Evolutionary conservation across 768 basidiomycete genomes (phyloP).

Genomic region (Botryobasidium botryosum): DNA sequence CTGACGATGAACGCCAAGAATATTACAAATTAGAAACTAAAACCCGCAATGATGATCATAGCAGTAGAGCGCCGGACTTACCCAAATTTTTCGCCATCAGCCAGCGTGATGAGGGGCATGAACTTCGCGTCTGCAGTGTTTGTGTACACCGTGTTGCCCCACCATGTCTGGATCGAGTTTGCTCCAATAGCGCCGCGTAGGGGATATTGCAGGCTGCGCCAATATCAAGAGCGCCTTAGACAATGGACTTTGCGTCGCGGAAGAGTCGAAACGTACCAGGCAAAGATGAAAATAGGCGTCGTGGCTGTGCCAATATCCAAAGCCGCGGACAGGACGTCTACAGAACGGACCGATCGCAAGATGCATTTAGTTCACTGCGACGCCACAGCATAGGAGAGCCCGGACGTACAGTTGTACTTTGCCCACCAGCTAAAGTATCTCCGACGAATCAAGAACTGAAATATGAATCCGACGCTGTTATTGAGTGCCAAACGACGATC

Average conservation of each 20-base stretch:
- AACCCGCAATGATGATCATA: too few relatives aligned
- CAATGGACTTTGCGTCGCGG: constrained; percentile 13
- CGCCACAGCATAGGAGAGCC: too few relatives aligned
- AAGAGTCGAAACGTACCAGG: constrained; percentile 15
- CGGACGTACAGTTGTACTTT: constrained; percentile 13
- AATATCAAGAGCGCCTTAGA: constrained; percentile 16
- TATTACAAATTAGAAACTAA: too few relatives aligned
- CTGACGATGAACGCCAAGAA: too few relatives aligned
- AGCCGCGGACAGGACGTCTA: constrained; percentile 16
- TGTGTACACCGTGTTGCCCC: constrained; percentile 38
- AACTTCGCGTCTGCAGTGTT: constrained; percentile 8
- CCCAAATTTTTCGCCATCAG: constrained; percentile 9
- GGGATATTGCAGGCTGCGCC: constrained; percentile 40
- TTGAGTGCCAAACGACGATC: constrained; percentile 8
- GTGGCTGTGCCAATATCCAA: constrained; percentile 17
- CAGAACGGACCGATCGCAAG: too few relatives aligned
- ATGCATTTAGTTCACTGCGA: too few relatives aligned
- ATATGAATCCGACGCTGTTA: constrained; percentile 11
- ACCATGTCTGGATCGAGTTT: constrained; percentile 41
- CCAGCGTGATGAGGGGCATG: constrained; percentile 6
- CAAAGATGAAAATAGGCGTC: constrained; percentile 17
- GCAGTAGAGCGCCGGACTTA: too few relatives aligned
- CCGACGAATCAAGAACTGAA: constrained; percentile 13
- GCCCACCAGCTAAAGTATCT: constrained; percentile 13
- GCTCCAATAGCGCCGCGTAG: constrained; percentile 39